phyloP scores from a whole-genome alignment of 208 protist species.

The Leishmania braziliensis region DNA sequence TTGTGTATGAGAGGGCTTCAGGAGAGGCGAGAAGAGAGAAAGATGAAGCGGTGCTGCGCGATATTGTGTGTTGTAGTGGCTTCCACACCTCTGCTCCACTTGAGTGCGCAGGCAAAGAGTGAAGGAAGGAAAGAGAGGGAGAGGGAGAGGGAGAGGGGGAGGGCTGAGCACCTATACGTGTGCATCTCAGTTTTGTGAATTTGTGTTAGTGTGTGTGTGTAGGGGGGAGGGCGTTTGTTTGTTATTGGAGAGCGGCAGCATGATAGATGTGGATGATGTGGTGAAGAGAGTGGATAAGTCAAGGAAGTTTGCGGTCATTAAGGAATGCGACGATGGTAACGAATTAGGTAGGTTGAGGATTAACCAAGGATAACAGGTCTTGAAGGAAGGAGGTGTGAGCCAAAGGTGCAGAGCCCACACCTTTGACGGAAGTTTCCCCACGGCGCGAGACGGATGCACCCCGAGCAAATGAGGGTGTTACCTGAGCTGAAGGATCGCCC shows the following conservation, averaged over 20 bases:
- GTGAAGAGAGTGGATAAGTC: not conserved
- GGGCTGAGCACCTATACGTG: not conserved
- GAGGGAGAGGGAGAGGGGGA: not conserved
- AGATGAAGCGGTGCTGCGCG: not conserved
- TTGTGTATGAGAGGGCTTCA: not conserved
- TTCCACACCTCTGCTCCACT: not conserved
- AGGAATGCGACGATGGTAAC: not conserved
- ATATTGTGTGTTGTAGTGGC: not conserved
- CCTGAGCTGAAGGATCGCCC: not conserved
- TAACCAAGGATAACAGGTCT: not conserved
- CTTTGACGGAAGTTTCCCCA: not conserved
- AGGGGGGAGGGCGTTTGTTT: not conserved
- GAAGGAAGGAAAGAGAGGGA: not conserved
- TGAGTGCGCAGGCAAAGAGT: not conserved
- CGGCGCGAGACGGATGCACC: not conserved
- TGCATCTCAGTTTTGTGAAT: not conserved
- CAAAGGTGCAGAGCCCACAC: not conserved
- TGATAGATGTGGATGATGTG: not conserved
- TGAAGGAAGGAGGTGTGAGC: no score
- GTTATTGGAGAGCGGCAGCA: not conserved
- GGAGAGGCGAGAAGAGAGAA: not conserved
- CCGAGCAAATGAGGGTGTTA: not conserved
- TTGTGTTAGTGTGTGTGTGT: not conserved
- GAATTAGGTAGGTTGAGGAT: not conserved
- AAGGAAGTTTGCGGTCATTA: not conserved